Conservation (phyloP, 306 rosid genomes). For the Cicer judaicum region DNA sequence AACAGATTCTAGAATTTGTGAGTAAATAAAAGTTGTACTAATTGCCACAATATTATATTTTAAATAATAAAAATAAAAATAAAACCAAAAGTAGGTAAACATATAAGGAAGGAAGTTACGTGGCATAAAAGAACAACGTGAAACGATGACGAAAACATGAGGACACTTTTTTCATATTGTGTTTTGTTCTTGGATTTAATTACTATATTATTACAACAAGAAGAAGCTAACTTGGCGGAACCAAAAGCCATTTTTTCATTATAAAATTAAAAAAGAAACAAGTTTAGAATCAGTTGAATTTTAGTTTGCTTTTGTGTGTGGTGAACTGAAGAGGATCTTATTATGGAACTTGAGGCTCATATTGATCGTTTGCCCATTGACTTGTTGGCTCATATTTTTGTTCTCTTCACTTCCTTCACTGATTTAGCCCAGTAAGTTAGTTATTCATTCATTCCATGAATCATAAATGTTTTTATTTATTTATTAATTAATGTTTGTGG, state of each 20-base stretch:
- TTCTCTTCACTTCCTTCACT: slow-evolving; percentile 71
- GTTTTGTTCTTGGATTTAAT: neutral
- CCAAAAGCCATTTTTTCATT: slow-evolving; percentile 13
- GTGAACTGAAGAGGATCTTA: neutral
- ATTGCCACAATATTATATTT: neutral
- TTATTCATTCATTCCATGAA: neutral
- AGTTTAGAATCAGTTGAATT: neutral
- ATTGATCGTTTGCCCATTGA: slow-evolving; percentile 86
- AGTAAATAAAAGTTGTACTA: neutral
- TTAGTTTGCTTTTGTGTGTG: neutral
- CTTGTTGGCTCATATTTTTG: slow-evolving; percentile 76
- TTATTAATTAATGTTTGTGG: neutral
- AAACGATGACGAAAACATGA: slow-evolving; percentile 58
- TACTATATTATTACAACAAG: slow-evolving; percentile 14
- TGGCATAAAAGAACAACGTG: slow-evolving; percentile 10
- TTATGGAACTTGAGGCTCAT: slow-evolving; percentile 57
- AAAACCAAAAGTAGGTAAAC: neutral
- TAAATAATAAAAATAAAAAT: neutral
- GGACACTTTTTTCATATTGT: slow-evolving; percentile 50
- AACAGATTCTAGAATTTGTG: slow-evolving; percentile 16
- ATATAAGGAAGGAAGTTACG: neutral
- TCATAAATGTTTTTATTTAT: neutral
- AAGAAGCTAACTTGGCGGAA: slow-evolving; percentile 29
- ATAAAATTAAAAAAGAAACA: no score
- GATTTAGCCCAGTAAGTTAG: slow-evolving; percentile 86